phyloP scores from a whole-genome alignment of 441 rosid species.

The Mallotus japonicus region DNA sequence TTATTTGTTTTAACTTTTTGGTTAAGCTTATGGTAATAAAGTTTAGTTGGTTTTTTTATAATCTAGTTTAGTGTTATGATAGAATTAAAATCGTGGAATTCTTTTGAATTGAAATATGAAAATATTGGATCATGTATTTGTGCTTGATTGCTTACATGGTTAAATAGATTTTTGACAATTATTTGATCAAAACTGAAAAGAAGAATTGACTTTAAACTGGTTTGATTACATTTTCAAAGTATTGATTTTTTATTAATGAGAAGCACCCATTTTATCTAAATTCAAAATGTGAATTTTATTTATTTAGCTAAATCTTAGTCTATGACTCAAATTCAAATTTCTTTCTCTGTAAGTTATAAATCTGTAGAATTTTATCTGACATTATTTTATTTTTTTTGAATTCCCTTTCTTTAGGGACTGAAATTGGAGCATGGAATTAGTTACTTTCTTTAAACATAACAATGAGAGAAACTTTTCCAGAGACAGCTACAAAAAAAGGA shows the following conservation, averaged over 20 bases:
- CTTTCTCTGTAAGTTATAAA: background rate
- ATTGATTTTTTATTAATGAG: conserved; percentile 10
- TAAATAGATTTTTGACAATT: no score
- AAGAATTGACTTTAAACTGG: background rate
- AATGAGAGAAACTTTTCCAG: no score
- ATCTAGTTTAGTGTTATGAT: background rate
- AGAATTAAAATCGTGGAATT: background rate
- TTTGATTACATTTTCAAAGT: background rate
- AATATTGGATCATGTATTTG: background rate
- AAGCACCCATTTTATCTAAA: conserved; percentile 25
- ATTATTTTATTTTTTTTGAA: background rate
- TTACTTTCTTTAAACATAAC: background rate
- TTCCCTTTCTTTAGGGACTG: conserved; percentile 13
- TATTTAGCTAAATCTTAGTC: conserved; percentile 41
- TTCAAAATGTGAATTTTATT: conserved; percentile 31
- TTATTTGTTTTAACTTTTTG: background rate
- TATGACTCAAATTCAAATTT: conserved; percentile 38
- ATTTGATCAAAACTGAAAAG: no score
- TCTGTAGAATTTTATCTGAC: background rate
- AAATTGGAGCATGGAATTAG: conserved; percentile 13
- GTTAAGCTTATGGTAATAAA: background rate
- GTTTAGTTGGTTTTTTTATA: background rate
- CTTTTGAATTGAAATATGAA: no score
- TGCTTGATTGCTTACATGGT: background rate
- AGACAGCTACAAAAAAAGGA: no score